phyloP scores from a whole-genome alignment of 1,284 basidiomycete genomes.

The Pisolithus thermaeus region DNA sequence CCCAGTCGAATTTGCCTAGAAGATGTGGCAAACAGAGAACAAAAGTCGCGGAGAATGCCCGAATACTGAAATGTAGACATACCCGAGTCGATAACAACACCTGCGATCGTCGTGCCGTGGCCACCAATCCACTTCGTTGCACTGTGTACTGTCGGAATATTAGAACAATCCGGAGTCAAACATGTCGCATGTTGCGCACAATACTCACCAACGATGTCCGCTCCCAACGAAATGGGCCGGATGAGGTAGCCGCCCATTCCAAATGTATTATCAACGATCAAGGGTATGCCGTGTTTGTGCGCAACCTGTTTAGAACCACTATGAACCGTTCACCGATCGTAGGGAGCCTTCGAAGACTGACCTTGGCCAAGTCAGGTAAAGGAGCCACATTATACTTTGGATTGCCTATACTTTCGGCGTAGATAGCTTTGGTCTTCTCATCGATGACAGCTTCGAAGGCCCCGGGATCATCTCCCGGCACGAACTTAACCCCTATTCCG shows the following conservation, averaged over 20 bases:
- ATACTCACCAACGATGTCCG: slow-evolving; percentile 29
- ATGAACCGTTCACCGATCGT: not conserved
- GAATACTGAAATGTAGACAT: slow-evolving; percentile 3
- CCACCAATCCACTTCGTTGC: slow-evolving; percentile 93
- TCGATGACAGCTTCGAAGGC: slow-evolving; percentile 73
- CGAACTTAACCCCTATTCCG: slow-evolving; percentile 76
- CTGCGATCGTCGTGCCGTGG: slow-evolving; percentile 84
- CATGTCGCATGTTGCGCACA: no score
- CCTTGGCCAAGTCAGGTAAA: slow-evolving; percentile 72
- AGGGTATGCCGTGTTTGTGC: slow-evolving; percentile 68
- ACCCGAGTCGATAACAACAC: slow-evolving; percentile 77
- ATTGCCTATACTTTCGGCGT: slow-evolving; percentile 82
- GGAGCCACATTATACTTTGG: slow-evolving; percentile 75
- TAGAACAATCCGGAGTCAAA: not conserved
- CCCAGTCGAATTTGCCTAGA: slow-evolving; percentile 82
- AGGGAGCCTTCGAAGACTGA: slow-evolving; percentile 10
- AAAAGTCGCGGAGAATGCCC: not conserved
- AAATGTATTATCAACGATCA: slow-evolving; percentile 90
- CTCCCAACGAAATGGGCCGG: slow-evolving; percentile 59
- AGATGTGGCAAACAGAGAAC: not conserved
- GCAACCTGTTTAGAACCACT: slow-evolving; percentile 41
- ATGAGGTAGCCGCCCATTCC: slow-evolving; percentile 65
- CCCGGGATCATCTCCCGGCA: slow-evolving; percentile 55
- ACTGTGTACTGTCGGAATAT: slow-evolving; percentile 55
- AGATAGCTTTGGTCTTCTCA: slow-evolving; percentile 73